A percentile compares a stretch with the other conserved stretches of the same genome.
These are phyloP conservation scores for Abelmoschus esculentus DNA, from an alignment of 345 rosid genomes.

Conservation along the genomic window DNA sequence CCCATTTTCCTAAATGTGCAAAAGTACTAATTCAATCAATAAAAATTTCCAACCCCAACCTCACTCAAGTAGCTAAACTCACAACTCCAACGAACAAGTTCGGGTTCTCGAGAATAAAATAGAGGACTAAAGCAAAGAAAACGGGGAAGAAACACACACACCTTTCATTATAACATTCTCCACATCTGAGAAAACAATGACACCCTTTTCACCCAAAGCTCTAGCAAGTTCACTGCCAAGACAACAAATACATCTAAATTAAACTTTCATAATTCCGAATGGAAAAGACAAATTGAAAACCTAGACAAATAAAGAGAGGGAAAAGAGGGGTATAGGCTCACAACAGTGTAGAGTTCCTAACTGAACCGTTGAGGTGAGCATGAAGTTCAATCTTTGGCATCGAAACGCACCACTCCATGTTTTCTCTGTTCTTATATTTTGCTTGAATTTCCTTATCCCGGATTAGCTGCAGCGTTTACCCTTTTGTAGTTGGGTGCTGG, in stretches of 20 bases:
- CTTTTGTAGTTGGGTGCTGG: too few relatives aligned
- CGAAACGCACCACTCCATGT: slow-evolving; percentile 57
- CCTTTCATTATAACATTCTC: slow-evolving; percentile 75
- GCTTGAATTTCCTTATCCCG: background rate
- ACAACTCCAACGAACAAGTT: background rate
- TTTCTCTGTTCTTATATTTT: background rate
- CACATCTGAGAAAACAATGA: slow-evolving; percentile 58
- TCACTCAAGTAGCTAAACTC: background rate
- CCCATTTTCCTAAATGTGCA: background rate
- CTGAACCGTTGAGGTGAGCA: slow-evolving; percentile 97
- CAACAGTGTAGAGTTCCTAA: slow-evolving; percentile 85
- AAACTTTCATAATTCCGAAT: background rate
- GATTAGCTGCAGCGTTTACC: too few relatives aligned
- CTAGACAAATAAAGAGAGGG: background rate
- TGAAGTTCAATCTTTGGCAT: slow-evolving; percentile 92
- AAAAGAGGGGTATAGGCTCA: slow-evolving; percentile 19
- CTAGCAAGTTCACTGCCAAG: slow-evolving; percentile 76
- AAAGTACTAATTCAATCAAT: background rate
- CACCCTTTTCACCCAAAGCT: slow-evolving; percentile 64
- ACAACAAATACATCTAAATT: background rate
- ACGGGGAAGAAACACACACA: slow-evolving; percentile 19
- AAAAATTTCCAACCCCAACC: background rate
- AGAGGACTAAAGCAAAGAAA: background rate
- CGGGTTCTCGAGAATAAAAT: slow-evolving; percentile 5
- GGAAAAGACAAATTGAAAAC: background rate